Percentiles rank a stretch among this genome's conserved stretches.
Evolutionary conservation across 2,329 filamentous ascomycete genomes (phyloP).

Genomic region (Microsporum canis): DNA sequence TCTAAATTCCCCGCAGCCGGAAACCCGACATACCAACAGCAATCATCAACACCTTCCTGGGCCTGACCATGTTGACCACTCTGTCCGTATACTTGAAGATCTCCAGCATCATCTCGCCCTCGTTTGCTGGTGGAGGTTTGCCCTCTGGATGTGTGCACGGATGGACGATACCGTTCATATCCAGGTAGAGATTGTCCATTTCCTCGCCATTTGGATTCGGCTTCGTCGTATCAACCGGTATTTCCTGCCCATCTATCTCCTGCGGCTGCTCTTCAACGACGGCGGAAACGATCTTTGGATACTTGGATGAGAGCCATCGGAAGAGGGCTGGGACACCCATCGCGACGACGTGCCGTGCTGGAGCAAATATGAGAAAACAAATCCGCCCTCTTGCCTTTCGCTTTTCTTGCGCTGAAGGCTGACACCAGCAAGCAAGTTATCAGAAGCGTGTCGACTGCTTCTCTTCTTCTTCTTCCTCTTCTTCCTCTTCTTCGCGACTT

Average conservation of each 20-base stretch:
- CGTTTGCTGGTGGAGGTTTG: slow-evolving; percentile 74
- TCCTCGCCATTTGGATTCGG: slow-evolving; percentile 96
- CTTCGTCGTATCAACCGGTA: slow-evolving; percentile 72
- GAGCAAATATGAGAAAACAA: neutral
- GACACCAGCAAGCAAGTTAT: neutral
- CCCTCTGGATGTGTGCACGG: slow-evolving; percentile 97
- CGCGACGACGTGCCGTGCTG: slow-evolving; percentile 11
- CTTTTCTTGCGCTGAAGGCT: neutral
- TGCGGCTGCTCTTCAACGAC: slow-evolving; percentile 78
- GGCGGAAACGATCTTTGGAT: slow-evolving; percentile 89
- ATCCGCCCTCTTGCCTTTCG: neutral
- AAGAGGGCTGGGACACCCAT: slow-evolving; percentile 97
- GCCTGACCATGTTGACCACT: slow-evolving; percentile 96
- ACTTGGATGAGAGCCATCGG: slow-evolving; percentile 92
- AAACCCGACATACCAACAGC: slow-evolving; percentile 57
- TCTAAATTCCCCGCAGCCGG: slow-evolving; percentile 9
- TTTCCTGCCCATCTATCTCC: slow-evolving; percentile 68
- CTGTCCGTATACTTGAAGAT: slow-evolving; percentile 98
- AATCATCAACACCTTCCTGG: slow-evolving; percentile 91
- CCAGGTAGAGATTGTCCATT: slow-evolving; percentile 93
- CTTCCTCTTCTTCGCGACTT: neutral
- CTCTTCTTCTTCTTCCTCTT: neutral
- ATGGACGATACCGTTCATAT: slow-evolving; percentile 99
- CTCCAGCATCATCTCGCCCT: slow-evolving; percentile 99
- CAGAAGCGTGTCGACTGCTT: neutral